phyloP scores from a whole-genome alignment of 345 rosid species.

The Salix viminalis region DNA sequence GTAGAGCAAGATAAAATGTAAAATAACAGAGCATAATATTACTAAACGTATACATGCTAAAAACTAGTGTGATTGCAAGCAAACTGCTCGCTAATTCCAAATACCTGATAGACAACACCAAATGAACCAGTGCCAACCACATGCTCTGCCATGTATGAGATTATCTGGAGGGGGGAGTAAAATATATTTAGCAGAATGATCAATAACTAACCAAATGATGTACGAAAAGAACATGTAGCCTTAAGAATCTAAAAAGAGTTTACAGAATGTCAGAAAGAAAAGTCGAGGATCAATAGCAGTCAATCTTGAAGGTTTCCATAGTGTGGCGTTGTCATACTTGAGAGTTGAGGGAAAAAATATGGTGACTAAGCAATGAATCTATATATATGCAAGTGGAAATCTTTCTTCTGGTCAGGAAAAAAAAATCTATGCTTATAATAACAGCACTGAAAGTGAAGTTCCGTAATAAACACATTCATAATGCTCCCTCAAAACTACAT shows the following conservation, averaged over 20 bases:
- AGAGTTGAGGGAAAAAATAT: background rate
- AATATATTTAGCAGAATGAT: background rate
- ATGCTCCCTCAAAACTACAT: background rate
- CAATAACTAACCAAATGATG: background rate
- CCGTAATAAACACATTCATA: background rate
- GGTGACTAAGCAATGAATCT: background rate
- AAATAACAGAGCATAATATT: background rate
- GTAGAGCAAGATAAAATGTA: constrained; percentile 9
- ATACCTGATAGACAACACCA: constrained; percentile 90
- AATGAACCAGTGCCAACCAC: constrained; percentile 87
- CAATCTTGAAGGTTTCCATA: background rate
- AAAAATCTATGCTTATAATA: background rate
- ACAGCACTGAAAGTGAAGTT: background rate
- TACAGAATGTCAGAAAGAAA: background rate
- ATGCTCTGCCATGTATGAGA: constrained; percentile 79
- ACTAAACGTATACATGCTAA: background rate
- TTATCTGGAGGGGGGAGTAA: constrained; percentile 39
- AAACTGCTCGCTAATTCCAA: background rate
- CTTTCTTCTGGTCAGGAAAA: background rate
- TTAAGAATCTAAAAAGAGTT: background rate
- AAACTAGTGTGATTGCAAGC: too few species aligned
- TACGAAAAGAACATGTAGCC: background rate
- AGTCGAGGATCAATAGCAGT: background rate
- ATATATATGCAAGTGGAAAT: background rate
- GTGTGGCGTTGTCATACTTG: background rate